Evolutionary conservation across 805 yeast species (phyloP).

Genomic region (Zygotorulaspora florentina): DNA sequence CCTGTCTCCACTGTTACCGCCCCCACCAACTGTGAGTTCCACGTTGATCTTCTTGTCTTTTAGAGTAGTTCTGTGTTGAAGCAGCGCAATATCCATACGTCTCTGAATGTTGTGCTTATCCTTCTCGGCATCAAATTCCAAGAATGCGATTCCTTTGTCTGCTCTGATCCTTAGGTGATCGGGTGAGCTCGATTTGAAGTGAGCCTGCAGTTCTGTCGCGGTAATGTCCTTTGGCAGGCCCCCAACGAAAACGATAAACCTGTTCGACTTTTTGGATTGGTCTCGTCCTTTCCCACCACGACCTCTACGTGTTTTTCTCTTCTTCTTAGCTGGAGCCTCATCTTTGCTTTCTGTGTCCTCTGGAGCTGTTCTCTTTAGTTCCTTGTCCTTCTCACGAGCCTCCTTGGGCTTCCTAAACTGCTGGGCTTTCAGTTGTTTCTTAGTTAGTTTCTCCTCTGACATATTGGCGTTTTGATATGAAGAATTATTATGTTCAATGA

Average conservation of each 20-base stretch:
- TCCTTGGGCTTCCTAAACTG: conserved; percentile 34
- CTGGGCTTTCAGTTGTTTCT: conserved; percentile 36
- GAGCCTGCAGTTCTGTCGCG: conserved; percentile 57
- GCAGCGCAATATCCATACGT: conserved; percentile 78
- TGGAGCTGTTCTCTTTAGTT: conserved; percentile 25
- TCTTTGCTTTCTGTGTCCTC: conserved; percentile 20
- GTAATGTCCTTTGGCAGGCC: conserved; percentile 74
- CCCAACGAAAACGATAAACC: conserved; percentile 86
- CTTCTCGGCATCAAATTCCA: conserved; percentile 63
- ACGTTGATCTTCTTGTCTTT: conserved; percentile 81
- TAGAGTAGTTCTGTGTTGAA: conserved; percentile 72
- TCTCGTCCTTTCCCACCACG: conserved; percentile 62
- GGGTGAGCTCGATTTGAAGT: conserved; percentile 72
- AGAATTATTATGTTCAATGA: not conserved
- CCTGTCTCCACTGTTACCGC: conserved; percentile 77
- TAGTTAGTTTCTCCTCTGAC: conserved; percentile 30
- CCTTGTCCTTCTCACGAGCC: conserved; percentile 25
- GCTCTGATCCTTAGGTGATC: conserved; percentile 70
- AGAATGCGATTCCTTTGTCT: conserved; percentile 87
- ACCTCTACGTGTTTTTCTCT: conserved; percentile 73
- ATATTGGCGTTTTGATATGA: not conserved
- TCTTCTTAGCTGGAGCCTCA: conserved; percentile 47
- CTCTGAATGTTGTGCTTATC: conserved; percentile 56
- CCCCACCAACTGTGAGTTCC: conserved; percentile 97
- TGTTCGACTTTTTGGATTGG: conserved; percentile 42